Evolutionary conservation across 2,329 filamentous ascomycete genomes (phyloP), one percentile per base, ranked within the genome.

Genomic region (Colletotrichum liriopes): DNA sequence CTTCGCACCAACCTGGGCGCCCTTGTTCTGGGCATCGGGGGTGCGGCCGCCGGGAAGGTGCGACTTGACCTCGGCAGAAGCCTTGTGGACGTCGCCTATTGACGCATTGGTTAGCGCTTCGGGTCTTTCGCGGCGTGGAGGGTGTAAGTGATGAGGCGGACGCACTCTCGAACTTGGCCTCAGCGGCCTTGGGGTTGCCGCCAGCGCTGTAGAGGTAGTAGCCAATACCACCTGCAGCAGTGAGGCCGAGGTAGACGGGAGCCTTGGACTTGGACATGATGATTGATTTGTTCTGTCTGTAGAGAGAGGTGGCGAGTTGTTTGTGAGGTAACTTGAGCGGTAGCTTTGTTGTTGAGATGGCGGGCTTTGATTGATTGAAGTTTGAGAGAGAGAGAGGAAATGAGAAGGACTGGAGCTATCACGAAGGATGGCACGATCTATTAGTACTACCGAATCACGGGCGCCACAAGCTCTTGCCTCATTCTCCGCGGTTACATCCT

Each of bases 151-250:
- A 59, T 18, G 66, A 26, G 51, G 23, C 32, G 60, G 18, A 85
- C 91, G 56, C 85, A 98, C 96, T 90, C 86, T 98, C 93, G 76
- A 93, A 89, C 82, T 96, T 88, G 87, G 96, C 93, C 88, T 95
- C 91, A n/a, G 95, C 96, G 61, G 89, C 91, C 83, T 93, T 94
- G 63, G 94, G 88, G 81, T 91, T 89, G 70, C 96, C 95, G 73
- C 96, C 96, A 20, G 95, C 93, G 63, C 85, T 88, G 87, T 97
- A 99, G 74, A 98, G 89, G 86, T 98, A 98, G 88, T 98, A 98
- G 54, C 93, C 94, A 71, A 91, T 85, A 75, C 91, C 93, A 77
- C 89, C 90, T 41, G 88, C 92, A 75, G 90, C 91, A 72, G 87
- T 89, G 76, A 91, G 83, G 77, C 92, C 93, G 77, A 92, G 79